Evolutionary conservation across 768 basidiomycete species (phyloP).

Genomic region (Auriscalpium microsporum): DNA sequence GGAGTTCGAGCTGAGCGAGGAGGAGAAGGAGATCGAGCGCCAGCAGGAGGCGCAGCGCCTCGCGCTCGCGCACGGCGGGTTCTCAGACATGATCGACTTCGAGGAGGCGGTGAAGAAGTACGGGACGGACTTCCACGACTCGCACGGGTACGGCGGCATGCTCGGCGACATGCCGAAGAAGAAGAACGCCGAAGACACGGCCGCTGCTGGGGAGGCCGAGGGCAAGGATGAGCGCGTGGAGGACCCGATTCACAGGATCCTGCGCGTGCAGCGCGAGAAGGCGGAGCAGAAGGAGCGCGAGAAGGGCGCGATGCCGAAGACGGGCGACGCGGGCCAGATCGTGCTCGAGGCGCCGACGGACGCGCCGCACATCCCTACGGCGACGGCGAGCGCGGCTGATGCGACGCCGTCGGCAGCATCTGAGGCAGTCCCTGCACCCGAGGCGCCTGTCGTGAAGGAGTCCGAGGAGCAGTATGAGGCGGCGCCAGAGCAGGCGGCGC

Average conservation of each 20-base stretch:
- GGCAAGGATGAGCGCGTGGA: constrained; percentile 17
- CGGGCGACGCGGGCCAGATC: constrained; percentile 18
- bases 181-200: constrained; percentile 20
- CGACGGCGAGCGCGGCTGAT: constrained; percentile 1
- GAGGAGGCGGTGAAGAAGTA: constrained; percentile 37
- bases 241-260: constrained; percentile 19
- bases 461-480: no score
- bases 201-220: not conserved
- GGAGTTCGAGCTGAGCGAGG: constrained; percentile 5
- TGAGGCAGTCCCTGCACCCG: not conserved
- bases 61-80: constrained; percentile 43
- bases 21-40: constrained; percentile 39
- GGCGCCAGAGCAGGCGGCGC: no score
- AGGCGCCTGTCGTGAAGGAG: no score
- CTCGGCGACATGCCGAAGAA: constrained; percentile 29
- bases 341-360: constrained; percentile 14
- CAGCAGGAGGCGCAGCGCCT: constrained; percentile 47
- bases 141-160: constrained; percentile 35
- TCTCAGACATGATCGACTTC: constrained; percentile 41
- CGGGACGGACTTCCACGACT: constrained; percentile 36
- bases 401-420: not conserved
- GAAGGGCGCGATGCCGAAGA: constrained; percentile 12
- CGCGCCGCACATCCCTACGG: constrained; percentile 7
- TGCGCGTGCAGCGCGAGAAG: constrained; percentile 20
- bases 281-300: constrained; percentile 12